Base-by-base conservation (phyloP, 148 eudicot species). In the Dysphania ambrosioides region DNA sequence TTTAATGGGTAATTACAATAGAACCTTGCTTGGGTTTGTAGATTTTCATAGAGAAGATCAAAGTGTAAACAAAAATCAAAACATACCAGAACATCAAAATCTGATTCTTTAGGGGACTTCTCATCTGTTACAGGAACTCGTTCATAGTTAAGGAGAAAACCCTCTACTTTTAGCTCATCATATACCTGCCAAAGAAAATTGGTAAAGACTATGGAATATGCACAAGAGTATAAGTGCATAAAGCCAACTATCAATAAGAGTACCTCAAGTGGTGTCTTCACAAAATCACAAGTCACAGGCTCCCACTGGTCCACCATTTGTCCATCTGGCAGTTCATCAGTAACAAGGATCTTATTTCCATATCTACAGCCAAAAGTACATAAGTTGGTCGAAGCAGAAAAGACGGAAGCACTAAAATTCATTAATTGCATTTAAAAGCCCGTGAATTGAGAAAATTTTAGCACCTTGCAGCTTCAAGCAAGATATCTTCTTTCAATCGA, bases 221-320 rank as follows among this genome's bases (percentile, higher is more conserved):
- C n/a, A 30, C 31, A 34, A 58, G 7, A 65, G 47, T 60, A 23
- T 21, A 3, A 51, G 51, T 19, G 73, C 58, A 40, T 12, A 36
- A 12, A 58, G 51, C 18, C 51, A 19, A 61, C 72, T 66, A 9
- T 24, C 56, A 31, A 64, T 13, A 71, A 27, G 57, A 44, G 36
- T 72, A 94, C 98, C 97, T 94, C 86, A 55, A 94, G 86, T 42
- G 98, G 97, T 62, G 98, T 88, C 81, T 90, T 89, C 69, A 94
- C 88, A 74, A 88, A 94, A 74, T 91, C 89, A 62, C 66, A 80
- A 73, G 93, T 85, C 73, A 94, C 93, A 31, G 90, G 93, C 81
- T 94, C 98, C 98, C 98, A 94, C 84, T 94, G 98, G 82, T 94
- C 98, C 76, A 94, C 98, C 98, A 94, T 94, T 79, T 94, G 98